A percentile compares a stretch with the other conserved stretches of the same genome.
These are phyloP conservation scores for Clonostachys solani DNA, from an alignment of 2,329 filamentous ascomycete genomes.

Conservation along the genomic window DNA sequence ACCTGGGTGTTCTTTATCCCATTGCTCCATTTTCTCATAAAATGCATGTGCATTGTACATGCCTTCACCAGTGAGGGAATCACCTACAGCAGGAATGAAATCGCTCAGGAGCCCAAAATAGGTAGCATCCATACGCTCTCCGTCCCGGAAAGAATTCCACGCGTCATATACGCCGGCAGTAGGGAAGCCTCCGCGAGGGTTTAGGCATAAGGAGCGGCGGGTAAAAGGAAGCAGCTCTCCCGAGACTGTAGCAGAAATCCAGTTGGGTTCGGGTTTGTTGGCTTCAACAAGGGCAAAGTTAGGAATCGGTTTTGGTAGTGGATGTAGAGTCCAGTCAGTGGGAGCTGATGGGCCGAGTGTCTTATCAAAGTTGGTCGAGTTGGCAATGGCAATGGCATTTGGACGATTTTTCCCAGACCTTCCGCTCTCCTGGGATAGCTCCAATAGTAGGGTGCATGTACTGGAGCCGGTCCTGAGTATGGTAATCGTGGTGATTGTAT, in stretches of 20 bases:
- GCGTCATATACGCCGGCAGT: slow-evolving; percentile 11
- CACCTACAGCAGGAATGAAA: slow-evolving; percentile 16
- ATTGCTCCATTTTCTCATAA: slow-evolving; percentile 5
- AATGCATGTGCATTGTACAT: slow-evolving; percentile 12
- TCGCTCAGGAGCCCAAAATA: slow-evolving; percentile 18
- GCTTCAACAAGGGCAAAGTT: slow-evolving; percentile 11
- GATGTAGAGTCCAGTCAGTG: slow-evolving; percentile 7
- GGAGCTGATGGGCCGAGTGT: slow-evolving; percentile 10
- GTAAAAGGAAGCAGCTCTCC: slow-evolving; percentile 15
- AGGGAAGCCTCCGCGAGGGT: slow-evolving; percentile 12
- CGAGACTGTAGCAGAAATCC: slow-evolving; percentile 9
- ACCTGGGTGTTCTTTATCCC: slow-evolving; percentile 14
- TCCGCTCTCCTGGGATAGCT: slow-evolving; percentile 8
- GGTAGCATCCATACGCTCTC: slow-evolving; percentile 12
- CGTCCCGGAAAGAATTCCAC: slow-evolving; percentile 12
- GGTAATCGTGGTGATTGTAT: slow-evolving; percentile 11
- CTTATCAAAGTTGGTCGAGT: slow-evolving; percentile 14
- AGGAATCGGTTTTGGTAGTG: slow-evolving; percentile 11
- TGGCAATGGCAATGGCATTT: slow-evolving; percentile 12
- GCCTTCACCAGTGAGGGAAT: slow-evolving; percentile 15
- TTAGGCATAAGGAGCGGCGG: slow-evolving; percentile 6
- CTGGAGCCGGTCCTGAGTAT: slow-evolving; percentile 11
- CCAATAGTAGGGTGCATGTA: slow-evolving; percentile 12
- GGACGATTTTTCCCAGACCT: slow-evolving; percentile 1
- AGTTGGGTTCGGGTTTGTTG: slow-evolving; percentile 10